Percentiles rank a stretch among this genome's conserved stretches.
phyloP scores from a whole-genome alignment of 2,329 filamentous ascomycete genomes.

The Hypoxylon sp. region DNA sequence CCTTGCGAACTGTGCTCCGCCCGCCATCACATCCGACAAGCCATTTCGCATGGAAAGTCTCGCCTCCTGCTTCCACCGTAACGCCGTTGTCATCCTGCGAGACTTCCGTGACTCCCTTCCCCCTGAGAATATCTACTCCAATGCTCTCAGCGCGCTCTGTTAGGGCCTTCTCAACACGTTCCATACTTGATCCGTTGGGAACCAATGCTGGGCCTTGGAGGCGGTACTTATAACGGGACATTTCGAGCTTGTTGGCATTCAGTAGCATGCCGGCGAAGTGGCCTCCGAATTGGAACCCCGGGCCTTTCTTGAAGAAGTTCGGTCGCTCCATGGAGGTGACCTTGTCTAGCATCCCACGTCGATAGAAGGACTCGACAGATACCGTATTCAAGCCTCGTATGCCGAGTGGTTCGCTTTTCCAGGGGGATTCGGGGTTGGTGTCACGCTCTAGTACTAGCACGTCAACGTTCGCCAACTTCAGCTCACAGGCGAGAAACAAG shows the following conservation, averaged over 20 bases:
- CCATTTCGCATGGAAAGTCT: conserved; percentile 53
- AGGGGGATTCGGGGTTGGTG: conserved; percentile 45
- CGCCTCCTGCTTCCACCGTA: conserved; percentile 41
- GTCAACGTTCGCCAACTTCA: conserved; percentile 52
- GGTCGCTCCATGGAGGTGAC: conserved; percentile 41
- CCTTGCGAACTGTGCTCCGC: conserved; percentile 57
- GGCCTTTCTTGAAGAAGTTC: conserved; percentile 32
- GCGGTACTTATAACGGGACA: conserved; percentile 53
- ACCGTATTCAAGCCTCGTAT: conserved; percentile 55
- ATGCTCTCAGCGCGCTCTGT: conserved; percentile 48
- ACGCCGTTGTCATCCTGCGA: conserved; percentile 46
- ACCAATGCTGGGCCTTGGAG: conserved; percentile 52
- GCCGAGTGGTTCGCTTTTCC: conserved; percentile 53
- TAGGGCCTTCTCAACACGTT: conserved; percentile 15
- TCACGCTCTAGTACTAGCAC: conserved; percentile 58
- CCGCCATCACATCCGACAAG: conserved; percentile 62
- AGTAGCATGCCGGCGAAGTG: conserved; percentile 55
- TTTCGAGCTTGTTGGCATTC: conserved; percentile 51
- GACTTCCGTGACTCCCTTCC: conserved; percentile 45
- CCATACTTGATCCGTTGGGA: conserved; percentile 44
- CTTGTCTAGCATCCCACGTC: conserved; percentile 57
- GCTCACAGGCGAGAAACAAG: conserved; percentile 57
- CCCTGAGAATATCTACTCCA: conserved; percentile 52
- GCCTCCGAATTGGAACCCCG: conserved; percentile 54
- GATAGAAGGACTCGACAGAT: conserved; percentile 57